Percentiles rank a stretch among this genome's conserved stretches.
Conservation (phyloP, 176 grass and related monocot species). For the Metroxylon sagu region DNA sequence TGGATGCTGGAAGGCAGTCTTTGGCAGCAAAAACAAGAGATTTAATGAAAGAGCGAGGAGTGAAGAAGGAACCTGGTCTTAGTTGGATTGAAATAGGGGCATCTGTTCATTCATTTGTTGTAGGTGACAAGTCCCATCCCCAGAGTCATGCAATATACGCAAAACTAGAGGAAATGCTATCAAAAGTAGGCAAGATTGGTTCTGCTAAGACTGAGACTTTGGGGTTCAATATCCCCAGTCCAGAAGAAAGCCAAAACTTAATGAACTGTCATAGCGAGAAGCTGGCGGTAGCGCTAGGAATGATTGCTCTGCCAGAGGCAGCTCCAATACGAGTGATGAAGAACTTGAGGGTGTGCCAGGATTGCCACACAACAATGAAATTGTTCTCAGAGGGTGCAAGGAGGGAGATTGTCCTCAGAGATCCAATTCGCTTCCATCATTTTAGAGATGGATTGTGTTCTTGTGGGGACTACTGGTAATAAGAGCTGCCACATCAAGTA, state of each 20-base stretch:
- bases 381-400: slow-evolving; percentile 40
- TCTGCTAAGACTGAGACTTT: not conserved
- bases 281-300: slow-evolving; percentile 50
- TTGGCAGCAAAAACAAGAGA: slow-evolving; percentile 45
- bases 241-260: slow-evolving; percentile 10
- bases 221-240: slow-evolving; percentile 14
- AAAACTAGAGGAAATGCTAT: slow-evolving; percentile 48
- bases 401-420: slow-evolving; percentile 23
- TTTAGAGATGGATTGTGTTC: slow-evolving; percentile 27
- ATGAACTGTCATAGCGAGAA: slow-evolving; percentile 56
- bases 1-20: slow-evolving; percentile 41
- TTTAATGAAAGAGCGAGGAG: slow-evolving; percentile 61
- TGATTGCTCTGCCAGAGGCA: slow-evolving; percentile 39
- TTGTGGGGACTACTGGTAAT: slow-evolving; percentile 25
- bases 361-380: slow-evolving; percentile 56
- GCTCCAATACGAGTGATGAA: slow-evolving; percentile 59
- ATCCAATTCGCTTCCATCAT: slow-evolving; percentile 25
- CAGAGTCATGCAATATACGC: slow-evolving; percentile 38
- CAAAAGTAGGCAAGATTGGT: slow-evolving; percentile 32
- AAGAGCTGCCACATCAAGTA: no score
- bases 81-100: slow-evolving; percentile 55
- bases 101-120: slow-evolving; percentile 60
- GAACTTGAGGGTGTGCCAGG: slow-evolving; percentile 55
- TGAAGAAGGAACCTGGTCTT: slow-evolving; percentile 68
- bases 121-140: slow-evolving; percentile 44